Evolutionary conservation across 1,284 basidiomycete species (phyloP).

Genomic region (Athelia psychrophila): DNA sequence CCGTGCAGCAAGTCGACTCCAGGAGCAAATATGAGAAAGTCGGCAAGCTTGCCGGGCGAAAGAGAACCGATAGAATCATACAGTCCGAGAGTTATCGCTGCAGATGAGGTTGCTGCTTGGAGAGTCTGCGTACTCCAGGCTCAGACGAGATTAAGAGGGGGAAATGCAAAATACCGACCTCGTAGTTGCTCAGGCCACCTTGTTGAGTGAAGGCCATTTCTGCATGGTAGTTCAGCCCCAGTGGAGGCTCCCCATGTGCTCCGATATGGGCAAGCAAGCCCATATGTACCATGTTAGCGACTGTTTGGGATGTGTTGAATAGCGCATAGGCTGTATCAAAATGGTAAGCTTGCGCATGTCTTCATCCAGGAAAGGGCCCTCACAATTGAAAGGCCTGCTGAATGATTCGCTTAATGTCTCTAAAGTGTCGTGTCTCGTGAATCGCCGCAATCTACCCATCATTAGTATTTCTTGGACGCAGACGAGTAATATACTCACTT

Average conservation of each 20-base stretch:
- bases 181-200: constrained; percentile 53
- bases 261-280: constrained; percentile 66
- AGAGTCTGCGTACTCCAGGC: constrained; percentile 42
- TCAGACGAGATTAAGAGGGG: background rate
- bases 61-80: constrained; percentile 59
- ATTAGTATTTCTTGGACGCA: background rate
- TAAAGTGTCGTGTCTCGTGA: constrained; percentile 63
- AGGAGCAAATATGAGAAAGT: constrained; percentile 60
- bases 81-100: constrained; percentile 63
- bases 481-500: constrained; percentile 41
- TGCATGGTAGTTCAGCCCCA: constrained; percentile 72
- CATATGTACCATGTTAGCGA: constrained; percentile 61
- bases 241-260: constrained; percentile 72
- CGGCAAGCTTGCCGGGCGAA: constrained; percentile 62
- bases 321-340: constrained; percentile 50
- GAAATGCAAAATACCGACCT: constrained; percentile 27
- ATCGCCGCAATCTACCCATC: constrained; percentile 48
- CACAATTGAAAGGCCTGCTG: constrained; percentile 57
- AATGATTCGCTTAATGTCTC: constrained; percentile 60
- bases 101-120: constrained; percentile 62
- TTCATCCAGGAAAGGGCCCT: background rate
- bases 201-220: constrained; percentile 63
- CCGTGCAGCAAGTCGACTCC: constrained; percentile 54
- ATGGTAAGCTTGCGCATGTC: background rate
- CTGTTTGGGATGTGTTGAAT: constrained; percentile 65